Evolutionary conservation across 257 asterid genomes (phyloP).

Genomic region (Solanum bulbocastanum): DNA sequence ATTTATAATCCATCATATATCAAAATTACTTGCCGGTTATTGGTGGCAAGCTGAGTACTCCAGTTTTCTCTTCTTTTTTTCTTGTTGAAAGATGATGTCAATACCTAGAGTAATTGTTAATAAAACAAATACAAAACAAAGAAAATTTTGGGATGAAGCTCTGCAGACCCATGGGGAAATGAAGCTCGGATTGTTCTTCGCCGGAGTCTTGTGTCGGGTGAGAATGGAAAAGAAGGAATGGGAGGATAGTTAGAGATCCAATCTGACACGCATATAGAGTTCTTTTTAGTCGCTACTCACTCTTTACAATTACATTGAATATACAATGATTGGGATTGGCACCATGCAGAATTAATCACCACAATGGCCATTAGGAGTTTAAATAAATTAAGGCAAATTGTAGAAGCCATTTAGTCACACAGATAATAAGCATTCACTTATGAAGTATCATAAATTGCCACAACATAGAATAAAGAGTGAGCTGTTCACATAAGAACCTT

Average conservation of each 20-base stretch:
- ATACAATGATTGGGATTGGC: neutral
- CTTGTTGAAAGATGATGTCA: neutral
- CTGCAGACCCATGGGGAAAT: neutral
- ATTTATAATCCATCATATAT: neutral
- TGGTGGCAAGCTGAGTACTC: neutral
- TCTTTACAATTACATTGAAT: neutral
- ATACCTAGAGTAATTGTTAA: neutral
- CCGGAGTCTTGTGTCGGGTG: neutral
- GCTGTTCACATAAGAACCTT: constrained; percentile 41
- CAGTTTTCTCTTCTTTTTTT: neutral
- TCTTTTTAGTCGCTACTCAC: neutral
- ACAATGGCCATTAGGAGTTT: neutral
- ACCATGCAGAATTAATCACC: neutral
- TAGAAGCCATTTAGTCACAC: neutral
- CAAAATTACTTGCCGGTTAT: neutral
- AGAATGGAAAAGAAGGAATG: neutral
- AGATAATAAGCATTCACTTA: neutral
- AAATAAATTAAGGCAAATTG: neutral
- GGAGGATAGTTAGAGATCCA: neutral
- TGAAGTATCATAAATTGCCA: neutral
- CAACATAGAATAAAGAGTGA: neutral
- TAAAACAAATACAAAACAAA: neutral
- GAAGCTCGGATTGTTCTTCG: neutral
- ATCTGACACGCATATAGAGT: neutral
- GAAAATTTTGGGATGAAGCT: neutral